phyloP scores from a whole-genome alignment of 164 flowering plant species.

The Dillenia suffruticosa region DNA sequence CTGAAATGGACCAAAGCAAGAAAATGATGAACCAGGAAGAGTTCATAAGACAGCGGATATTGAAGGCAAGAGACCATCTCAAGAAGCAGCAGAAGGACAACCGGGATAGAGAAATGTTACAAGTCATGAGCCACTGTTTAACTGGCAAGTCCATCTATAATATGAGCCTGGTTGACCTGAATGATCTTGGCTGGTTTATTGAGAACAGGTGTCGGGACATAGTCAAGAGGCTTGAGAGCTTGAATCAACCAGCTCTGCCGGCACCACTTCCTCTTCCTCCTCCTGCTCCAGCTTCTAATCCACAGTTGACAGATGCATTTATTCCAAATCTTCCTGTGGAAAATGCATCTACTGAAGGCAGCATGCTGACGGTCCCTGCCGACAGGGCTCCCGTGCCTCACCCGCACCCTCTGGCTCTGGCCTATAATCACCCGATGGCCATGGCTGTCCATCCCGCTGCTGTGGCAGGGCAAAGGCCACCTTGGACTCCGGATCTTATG shows the following conservation, averaged over 20 bases:
- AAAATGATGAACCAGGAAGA: constrained; percentile 72
- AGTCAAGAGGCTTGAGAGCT: constrained; percentile 15
- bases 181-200: constrained; percentile 40
- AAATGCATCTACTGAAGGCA: not conserved
- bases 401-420: too few relatives aligned
- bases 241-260: constrained; percentile 1
- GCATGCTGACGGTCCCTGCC: constrained; percentile 1
- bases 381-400: too few relatives aligned
- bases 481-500: too few relatives aligned
- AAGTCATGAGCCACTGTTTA: constrained; percentile 38
- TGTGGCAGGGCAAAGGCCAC: too few relatives aligned
- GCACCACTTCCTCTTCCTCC: too few relatives aligned
- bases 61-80: constrained; percentile 43
- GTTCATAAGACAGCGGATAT: constrained; percentile 42
- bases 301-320: not conserved
- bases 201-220: constrained; percentile 40
- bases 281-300: not conserved
- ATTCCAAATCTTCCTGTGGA: not conserved
- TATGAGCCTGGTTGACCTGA: constrained; percentile 28
- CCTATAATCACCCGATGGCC: too few relatives aligned
- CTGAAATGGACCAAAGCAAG: constrained; percentile 67
- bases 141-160: constrained; percentile 23
- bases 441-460: too few relatives aligned
- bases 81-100: constrained; percentile 47
- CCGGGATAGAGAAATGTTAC: constrained; percentile 33